Evolutionary conservation across 1,284 basidiomycete species (phyloP), one percentile per base, ranked within the genome.

Genomic region (Ustilago curta): DNA sequence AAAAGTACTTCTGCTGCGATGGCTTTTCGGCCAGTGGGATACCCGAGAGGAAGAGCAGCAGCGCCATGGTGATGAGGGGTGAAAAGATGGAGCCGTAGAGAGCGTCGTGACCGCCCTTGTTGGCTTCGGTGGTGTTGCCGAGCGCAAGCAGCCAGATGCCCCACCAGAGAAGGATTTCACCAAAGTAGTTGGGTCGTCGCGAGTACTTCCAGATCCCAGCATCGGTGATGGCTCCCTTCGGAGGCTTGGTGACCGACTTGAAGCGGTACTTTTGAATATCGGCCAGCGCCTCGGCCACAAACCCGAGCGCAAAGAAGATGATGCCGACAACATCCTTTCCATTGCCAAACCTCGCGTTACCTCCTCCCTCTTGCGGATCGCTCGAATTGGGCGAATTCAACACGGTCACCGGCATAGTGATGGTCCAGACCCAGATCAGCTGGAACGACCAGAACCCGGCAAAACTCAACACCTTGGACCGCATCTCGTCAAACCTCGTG

Each of bases 21-120:
- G 91, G 90, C 83, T 91, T 92, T 82, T 92, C 91, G 1, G 91
- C 90, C 0, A 90, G 90, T 0, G 91, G 91, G 18, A 93, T 81
- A 3, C 91, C 91, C 3, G 90, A 91, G 3, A 87, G 19, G 92
- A 85, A 40, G 89, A 68, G 58, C 49, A 60, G 55, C 18, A 82
- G 69, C 18, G 73, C 51, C 61, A 81, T 78, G 59, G 81, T 83
- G 71, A 83, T 78, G 59, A 82, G 54, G 0, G 81, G 81, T 37
- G 80, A 82, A 39, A 83, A 71, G 60, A 81, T 70, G 19, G 77
- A 74, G 27, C 62, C 81, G 32, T 78, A 75, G 14, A 76, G 76
- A 1, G 75, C 77, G 16, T 70, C 65, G 53, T 55, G 63, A n/a
- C 68, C 79, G 2, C 60, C 50, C 27, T 16, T 29, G 25, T 51